Evolutionary conservation across 805 yeast species (phyloP).

Genomic region (Komagataella pastoris): DNA sequence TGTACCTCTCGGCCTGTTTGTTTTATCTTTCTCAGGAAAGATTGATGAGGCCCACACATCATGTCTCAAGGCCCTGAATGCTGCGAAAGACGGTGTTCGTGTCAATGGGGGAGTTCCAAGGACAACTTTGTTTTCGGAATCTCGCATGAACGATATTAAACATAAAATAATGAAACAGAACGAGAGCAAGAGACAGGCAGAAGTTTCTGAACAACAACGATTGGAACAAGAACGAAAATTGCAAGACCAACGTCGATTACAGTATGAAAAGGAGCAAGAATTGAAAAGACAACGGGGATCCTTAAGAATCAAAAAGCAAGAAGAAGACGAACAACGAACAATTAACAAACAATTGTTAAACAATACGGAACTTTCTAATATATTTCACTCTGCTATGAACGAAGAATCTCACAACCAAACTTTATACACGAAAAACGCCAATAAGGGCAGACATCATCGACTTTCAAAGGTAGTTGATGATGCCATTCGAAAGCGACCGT

Average conservation of each 20-base stretch:
- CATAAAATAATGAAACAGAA: background rate
- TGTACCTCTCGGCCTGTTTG: constrained; percentile 63
- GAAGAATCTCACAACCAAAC: constrained; percentile 17
- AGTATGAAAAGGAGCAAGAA: background rate
- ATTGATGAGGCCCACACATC: constrained; percentile 13
- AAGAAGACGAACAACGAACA: background rate
- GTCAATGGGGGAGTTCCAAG: background rate
- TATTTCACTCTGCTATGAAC: background rate
- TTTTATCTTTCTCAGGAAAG: constrained; percentile 48
- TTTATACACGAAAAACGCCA: constrained; percentile 6
- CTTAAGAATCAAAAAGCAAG: background rate
- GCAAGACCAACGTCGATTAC: background rate
- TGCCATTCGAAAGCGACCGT: constrained; percentile 44
- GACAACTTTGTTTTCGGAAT: background rate
- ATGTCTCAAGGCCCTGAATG: constrained; percentile 19
- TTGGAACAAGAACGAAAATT: background rate
- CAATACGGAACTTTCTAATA: background rate
- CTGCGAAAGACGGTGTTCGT: constrained; percentile 30
- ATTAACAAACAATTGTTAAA: background rate
- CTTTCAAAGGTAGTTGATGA: constrained; percentile 36
- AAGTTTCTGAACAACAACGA: background rate
- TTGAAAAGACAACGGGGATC: background rate
- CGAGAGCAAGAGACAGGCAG: background rate
- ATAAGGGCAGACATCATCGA: constrained; percentile 8
- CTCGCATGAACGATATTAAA: constrained; percentile 3